These are phyloP conservation scores for Tetrastigma voinierianum DNA, from an alignment of 164 flowering plant genomes.

Conservation along the genomic window DNA sequence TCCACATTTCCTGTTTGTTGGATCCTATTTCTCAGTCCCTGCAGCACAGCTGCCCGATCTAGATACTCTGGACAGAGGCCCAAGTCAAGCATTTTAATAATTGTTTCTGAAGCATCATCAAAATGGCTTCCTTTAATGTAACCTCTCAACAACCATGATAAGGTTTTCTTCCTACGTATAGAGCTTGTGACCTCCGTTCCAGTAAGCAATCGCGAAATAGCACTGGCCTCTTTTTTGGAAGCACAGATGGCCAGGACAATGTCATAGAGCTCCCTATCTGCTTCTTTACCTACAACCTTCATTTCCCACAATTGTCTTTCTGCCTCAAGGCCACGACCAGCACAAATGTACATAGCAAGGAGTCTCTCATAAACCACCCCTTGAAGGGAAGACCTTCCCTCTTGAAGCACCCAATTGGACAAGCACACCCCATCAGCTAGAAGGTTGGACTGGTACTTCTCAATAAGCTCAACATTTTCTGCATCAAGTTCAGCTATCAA, in stretches of 20 bases:
- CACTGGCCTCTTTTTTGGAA: conserved; percentile 59
- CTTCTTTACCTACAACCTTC: conserved; percentile 78
- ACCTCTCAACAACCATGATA: conserved; percentile 87
- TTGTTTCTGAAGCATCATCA: conserved; percentile 66
- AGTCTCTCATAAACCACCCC: conserved; percentile 80
- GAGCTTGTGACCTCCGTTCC: conserved; percentile 49
- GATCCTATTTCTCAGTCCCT: conserved; percentile 65
- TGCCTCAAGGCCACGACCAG: conserved; percentile 85
- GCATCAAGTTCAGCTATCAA: conserved; percentile 60
- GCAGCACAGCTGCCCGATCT: conserved; percentile 82
- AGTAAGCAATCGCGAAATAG: conserved; percentile 63
- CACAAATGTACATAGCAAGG: conserved; percentile 88
- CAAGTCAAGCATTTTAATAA: conserved; percentile 68
- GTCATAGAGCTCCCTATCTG: conserved; percentile 71
- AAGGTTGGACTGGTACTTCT: conserved; percentile 74
- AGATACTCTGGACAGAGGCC: conserved; percentile 73
- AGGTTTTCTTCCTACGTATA: conserved; percentile 53
- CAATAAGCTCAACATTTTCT: conserved; percentile 45
- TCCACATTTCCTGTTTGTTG: conserved; percentile 53
- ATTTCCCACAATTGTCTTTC: conserved; percentile 90
- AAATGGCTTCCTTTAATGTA: conserved; percentile 85
- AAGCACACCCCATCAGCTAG: conserved; percentile 54
- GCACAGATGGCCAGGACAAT: conserved; percentile 91
- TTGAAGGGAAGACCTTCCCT: conserved; percentile 46
- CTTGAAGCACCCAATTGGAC: conserved; percentile 68